A percentile compares a stretch with the other conserved stretches of the same genome.
Evolutionary conservation across 805 yeast species (phyloP).

Genomic region (Pichia eremophila): DNA sequence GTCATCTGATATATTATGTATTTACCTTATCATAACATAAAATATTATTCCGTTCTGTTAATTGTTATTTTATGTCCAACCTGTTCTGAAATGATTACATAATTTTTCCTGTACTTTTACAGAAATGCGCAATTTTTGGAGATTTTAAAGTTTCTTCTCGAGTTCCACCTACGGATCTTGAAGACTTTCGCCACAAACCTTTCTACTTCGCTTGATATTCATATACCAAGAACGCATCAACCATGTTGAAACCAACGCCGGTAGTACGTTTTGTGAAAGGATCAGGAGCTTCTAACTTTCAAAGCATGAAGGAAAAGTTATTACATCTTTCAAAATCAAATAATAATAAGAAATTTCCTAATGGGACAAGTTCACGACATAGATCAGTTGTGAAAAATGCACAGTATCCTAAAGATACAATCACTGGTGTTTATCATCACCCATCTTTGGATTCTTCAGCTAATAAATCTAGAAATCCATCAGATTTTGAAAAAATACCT

Average conservation of each 20-base stretch:
- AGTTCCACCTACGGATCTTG: too few species aligned
- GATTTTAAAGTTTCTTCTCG: too few species aligned
- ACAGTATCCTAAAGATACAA: background rate
- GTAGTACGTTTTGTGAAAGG: background rate
- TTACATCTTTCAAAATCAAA: background rate
- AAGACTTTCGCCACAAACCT: too few species aligned
- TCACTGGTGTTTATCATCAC: slow-evolving; percentile 3
- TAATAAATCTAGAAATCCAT: background rate
- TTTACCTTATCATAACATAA: too few species aligned
- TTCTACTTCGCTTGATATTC: too few species aligned
- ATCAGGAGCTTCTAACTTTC: background rate
- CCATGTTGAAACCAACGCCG: background rate
- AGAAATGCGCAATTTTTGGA: too few species aligned
- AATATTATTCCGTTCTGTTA: too few species aligned
- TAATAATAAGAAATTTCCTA: background rate
- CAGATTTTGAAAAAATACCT: background rate
- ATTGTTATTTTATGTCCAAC: too few species aligned
- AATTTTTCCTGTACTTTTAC: too few species aligned
- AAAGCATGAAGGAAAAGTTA: background rate
- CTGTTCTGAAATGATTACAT: too few species aligned
- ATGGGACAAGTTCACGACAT: background rate
- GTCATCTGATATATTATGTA: too few species aligned
- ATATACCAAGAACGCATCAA: too few species aligned
- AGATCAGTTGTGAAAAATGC: background rate
- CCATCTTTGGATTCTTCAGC: background rate